Percentiles rank a stretch among this genome's conserved stretches.
Conservation (phyloP, 116 monocot genomes). For the Cymodocea nodosa region DNA sequence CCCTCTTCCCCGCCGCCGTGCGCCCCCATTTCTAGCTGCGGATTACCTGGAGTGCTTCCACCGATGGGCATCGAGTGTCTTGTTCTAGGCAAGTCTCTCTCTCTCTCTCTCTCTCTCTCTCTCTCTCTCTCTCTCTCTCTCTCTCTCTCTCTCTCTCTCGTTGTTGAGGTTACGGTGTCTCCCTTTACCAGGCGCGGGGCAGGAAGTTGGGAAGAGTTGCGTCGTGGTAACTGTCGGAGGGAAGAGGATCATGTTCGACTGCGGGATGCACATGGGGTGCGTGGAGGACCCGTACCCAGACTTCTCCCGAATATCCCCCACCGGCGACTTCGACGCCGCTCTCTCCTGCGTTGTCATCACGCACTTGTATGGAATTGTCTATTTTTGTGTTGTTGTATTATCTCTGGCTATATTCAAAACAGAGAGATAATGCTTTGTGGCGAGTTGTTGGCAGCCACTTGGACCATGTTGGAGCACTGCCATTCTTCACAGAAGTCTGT, state of each 20-base stretch:
- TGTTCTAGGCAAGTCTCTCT: slow-evolving; percentile 35
- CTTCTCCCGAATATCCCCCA: slow-evolving; percentile 53
- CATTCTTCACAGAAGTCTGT: slow-evolving; percentile 87
- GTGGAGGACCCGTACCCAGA: slow-evolving; percentile 69
- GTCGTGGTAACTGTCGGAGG: slow-evolving; percentile 61
- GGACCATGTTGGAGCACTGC: slow-evolving; percentile 93
- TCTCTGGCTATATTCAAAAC: background rate
- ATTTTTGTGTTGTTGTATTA: background rate
- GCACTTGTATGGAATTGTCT: slow-evolving; percentile 43
- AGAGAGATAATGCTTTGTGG: background rate
- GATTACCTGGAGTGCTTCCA: no score
- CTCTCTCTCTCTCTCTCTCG: background rate
- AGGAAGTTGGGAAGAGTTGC: slow-evolving; percentile 96
- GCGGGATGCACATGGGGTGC: slow-evolving; percentile 97
- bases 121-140: background rate
- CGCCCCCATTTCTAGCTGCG: no score
- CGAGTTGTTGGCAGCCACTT: slow-evolving; percentile 41
- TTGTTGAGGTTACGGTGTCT: background rate
- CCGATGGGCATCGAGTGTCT: slow-evolving; percentile 81
- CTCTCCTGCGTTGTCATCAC: slow-evolving; percentile 72
- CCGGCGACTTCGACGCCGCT: slow-evolving; percentile 44
- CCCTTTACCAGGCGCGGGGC: slow-evolving; percentile 59
- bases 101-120: background rate
- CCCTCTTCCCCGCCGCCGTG: no score
- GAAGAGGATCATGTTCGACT: slow-evolving; percentile 90